Conservation (phyloP, 2,329 filamentous ascomycete species). For the Colletotrichum cereale region DNA sequence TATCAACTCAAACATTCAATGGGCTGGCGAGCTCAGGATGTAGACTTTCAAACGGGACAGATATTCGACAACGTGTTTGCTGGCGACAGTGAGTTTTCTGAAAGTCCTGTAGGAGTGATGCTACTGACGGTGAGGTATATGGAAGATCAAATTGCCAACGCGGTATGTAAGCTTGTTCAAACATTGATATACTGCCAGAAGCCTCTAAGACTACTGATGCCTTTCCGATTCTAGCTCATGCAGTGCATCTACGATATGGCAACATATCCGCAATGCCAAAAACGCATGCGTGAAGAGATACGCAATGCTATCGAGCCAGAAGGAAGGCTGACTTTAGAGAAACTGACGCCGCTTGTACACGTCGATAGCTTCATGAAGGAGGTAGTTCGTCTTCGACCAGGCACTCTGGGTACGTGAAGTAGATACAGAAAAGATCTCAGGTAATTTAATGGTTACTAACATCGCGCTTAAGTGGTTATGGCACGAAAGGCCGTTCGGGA, state of each 20-base stretch:
- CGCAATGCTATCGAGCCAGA: neutral
- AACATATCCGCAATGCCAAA: neutral
- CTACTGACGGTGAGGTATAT: neutral
- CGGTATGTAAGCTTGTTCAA: neutral
- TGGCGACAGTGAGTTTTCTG: slow-evolving; percentile 10
- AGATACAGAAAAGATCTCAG: no score
- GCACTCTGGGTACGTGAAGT: slow-evolving; percentile 10
- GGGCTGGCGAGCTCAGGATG: neutral
- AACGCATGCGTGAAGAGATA: slow-evolving; percentile 4
- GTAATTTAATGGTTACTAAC: no score
- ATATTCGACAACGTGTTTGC: slow-evolving; percentile 28
- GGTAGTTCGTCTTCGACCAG: slow-evolving; percentile 11
- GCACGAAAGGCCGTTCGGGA: slow-evolving; percentile 21
- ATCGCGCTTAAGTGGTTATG: slow-evolving; percentile 14
- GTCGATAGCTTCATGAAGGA: slow-evolving; percentile 28
- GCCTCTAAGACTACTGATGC: no score
- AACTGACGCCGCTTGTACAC: neutral
- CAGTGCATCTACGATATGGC: slow-evolving; percentile 24
- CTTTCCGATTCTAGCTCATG: neutral
- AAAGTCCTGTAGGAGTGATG: no score
- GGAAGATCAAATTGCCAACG: slow-evolving; percentile 23
- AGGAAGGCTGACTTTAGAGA: neutral
- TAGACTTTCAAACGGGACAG: slow-evolving; percentile 12
- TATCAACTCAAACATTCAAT: slow-evolving; percentile 15
- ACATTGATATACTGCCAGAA: no score